A percentile compares a stretch with the other conserved stretches of the same genome.
Conservation (phyloP, 2,329 filamentous ascomycete genomes). For the Colletotrichum sp. region DNA sequence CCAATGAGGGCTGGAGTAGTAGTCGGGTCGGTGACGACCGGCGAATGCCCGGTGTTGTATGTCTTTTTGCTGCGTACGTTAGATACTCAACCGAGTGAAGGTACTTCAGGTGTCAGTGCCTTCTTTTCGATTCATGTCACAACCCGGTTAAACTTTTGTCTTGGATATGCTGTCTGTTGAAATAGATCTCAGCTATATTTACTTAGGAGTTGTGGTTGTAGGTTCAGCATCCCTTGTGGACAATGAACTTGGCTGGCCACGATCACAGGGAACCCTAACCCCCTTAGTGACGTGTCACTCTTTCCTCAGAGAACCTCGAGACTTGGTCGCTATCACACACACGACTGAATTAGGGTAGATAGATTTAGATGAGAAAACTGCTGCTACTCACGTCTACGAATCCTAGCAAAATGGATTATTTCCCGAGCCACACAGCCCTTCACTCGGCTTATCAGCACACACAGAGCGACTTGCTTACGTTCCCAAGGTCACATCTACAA, state of each 20-base stretch:
- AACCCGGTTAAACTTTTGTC: not conserved
- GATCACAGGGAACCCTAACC: not conserved
- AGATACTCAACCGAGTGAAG: no score
- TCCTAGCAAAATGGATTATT: rapidly evolving
- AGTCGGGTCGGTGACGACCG: no score
- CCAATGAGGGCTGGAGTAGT: no score
- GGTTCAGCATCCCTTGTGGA: not conserved
- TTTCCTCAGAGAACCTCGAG: not conserved
- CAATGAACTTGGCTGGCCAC: not conserved
- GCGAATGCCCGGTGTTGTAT: not conserved
- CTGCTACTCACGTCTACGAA: not conserved
- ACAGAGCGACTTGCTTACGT: not conserved
- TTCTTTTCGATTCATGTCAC: not conserved
- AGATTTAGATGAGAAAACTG: not conserved
- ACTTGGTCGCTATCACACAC: rapidly evolving
- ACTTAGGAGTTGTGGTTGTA: not conserved
- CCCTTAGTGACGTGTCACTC: not conserved
- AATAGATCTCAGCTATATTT: not conserved
- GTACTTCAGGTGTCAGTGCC: no score
- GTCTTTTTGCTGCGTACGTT: not conserved
- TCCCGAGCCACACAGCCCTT: not conserved
- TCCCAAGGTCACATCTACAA: not conserved
- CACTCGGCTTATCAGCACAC: not conserved
- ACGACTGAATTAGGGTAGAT: not conserved
- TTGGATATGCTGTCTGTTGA: not conserved